Evolutionary conservation across 495 filamentous ascomycete species (phyloP), one percentile per base, ranked within the genome.

Genomic region (Daldinia grandis): DNA sequence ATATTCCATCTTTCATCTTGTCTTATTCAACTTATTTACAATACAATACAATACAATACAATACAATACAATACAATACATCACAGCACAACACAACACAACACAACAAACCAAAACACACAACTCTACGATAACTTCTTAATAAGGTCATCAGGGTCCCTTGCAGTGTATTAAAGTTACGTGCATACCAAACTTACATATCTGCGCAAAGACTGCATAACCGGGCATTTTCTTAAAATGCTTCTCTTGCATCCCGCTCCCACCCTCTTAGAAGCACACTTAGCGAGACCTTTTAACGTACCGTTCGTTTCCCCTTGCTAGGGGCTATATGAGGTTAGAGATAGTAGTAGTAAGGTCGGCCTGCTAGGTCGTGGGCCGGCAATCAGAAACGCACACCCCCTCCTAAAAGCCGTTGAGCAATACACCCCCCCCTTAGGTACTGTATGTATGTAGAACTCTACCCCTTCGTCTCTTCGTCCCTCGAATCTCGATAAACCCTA

Each of bases 401-500:
- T 65, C 68, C 40, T 63, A 62, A 69, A 69, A 71, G 59, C 72
- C 74, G 69, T 74, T 76, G 66, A 75, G 71, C 56, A 69, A 72
- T 67, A 73, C 67, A 68, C 63, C 70, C 72, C 66, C 62, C 35
- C 53, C 51, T 35, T 7, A 17, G n/a, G 53, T 56, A 56, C 33
- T 56, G 35, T 58, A 55, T 56, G 35, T 58, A 55, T 31, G 57
- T 61, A 68, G 54, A 56, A 65, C 55, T 53, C 51, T 51, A 58
- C 65, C 61, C 57, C 65, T 68, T 69, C 62, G 65, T 59, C 69
- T 68, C 69, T 55, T 72, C 62, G 70, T 69, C 65, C 56, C 44
- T 73, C 70, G 70, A 73, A 73, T 73, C 69, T 76, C 75, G 73
- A 77, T 66, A 77, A 72, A 75, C 66, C 67, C 68, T 65, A 57